Evolutionary conservation across 2,329 filamentous ascomycete species (phyloP), one percentile per base, ranked within the genome.

Genomic region (Apiospora kogelbergensis): DNA sequence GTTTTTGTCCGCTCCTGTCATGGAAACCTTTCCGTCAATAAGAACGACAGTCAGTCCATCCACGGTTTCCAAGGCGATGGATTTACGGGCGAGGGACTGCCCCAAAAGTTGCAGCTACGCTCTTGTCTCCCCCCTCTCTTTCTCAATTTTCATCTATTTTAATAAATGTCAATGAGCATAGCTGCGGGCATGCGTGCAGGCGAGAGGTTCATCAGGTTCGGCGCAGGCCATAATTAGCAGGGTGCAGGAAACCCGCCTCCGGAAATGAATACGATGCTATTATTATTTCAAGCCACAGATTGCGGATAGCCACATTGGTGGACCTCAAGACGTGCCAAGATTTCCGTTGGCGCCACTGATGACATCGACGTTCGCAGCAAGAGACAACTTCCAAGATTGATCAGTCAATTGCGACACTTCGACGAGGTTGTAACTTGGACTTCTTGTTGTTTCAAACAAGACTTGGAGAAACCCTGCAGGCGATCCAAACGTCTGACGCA

Each of bases 181-280:
- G 48, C 30, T 57, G 48, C 26, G 24, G 48, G 26, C 26, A 20
- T n/a, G 48, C 33, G 33, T 57, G 48, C 26, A 24, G 48, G 26
- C 24, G 48, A 11, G 26, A 30, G 33, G 20, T 37, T 17, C 30
- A 37, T 37, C 53, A 60, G 30, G 53, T 37, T 60, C 53, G 6
- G 53, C 20, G 53, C 30, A 11, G 30, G 53, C 7, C 30, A 10
- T 20, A 33, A 37, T 37, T n/a, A 60, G 20, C n/a, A 37, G 30
- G 17, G 26, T 57, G 48, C 48, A 57, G 48, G 26, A 33, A 33
- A 57, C 33, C 24, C 26, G 40, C 26, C 48, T 57, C 48, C 26
- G 48, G 33, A 57, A 57, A 57, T 57, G 48, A 57, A 57, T 57
- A 57, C 48, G 48, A 57, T 57, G 48, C 48, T 57, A 57, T 57